Conservation (phyloP, 1,284 basidiomycete genomes). For the Athelia sp. region DNA sequence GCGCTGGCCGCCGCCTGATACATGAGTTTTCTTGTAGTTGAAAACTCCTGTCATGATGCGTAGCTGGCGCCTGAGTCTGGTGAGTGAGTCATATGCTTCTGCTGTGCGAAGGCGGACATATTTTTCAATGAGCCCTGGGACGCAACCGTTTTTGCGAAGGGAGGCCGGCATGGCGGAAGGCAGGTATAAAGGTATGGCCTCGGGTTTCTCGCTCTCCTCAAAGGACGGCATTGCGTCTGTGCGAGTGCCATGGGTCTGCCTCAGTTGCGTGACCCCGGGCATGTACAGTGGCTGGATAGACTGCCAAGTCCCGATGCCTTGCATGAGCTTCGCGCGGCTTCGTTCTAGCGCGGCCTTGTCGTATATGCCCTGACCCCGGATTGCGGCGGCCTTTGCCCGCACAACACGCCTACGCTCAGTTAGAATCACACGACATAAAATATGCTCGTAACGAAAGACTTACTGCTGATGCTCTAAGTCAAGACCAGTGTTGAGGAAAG, state of each 20-base stretch:
- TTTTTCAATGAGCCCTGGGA: slow-evolving; percentile 6
- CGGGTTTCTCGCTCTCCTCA: slow-evolving; percentile 5
- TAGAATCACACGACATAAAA: neutral
- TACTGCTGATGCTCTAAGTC: slow-evolving; percentile 7
- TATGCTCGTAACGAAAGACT: neutral
- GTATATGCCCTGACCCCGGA: neutral
- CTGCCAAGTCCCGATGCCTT: neutral
- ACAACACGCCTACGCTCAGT: neutral
- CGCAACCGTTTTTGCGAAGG: slow-evolving; percentile 3
- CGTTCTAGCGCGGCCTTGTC: neutral
- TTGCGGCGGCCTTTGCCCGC: neutral
- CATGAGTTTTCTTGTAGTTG: neutral
- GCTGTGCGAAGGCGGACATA: slow-evolving; percentile 10
- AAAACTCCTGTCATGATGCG: neutral
- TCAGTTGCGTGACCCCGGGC: neutral
- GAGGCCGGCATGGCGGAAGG: slow-evolving; percentile 10
- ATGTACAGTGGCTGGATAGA: neutral
- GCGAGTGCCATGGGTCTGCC: neutral
- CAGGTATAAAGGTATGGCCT: slow-evolving; percentile 11
- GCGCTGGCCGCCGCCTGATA: neutral
- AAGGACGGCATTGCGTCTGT: neutral
- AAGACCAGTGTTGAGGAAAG: slow-evolving; percentile 3
- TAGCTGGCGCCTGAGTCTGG: slow-evolving; percentile 10
- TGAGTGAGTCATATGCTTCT: slow-evolving; percentile 11
- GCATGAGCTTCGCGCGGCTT: neutral